Percentiles rank a stretch among this genome's conserved stretches.
phyloP scores from a whole-genome alignment of 225 moss, liverwort and hornwort genomes.

The Bryoerythrophyllum caledonicum region DNA sequence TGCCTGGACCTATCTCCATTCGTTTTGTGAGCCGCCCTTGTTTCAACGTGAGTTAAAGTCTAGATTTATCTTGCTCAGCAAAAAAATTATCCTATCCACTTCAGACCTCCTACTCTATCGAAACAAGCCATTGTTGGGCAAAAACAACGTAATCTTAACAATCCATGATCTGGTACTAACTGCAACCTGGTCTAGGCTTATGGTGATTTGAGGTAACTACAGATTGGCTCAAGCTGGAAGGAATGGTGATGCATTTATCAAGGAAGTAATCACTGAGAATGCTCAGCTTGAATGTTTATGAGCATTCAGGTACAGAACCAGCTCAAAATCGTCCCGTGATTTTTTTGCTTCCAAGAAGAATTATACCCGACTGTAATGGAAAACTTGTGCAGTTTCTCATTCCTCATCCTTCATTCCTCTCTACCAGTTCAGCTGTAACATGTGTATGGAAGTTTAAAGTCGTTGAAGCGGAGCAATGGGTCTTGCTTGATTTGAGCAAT shows the following conservation, averaged over 20 bases:
- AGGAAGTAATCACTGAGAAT: slow-evolving; percentile 39
- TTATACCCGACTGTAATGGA: no score
- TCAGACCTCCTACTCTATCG: background rate
- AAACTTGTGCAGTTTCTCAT: no score
- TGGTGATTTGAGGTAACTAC: slow-evolving; percentile 46
- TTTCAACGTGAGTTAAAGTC: slow-evolving; percentile 73
- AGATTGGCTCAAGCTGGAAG: slow-evolving; percentile 59
- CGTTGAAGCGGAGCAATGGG: no score
- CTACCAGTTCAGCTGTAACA: no score
- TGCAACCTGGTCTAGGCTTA: background rate
- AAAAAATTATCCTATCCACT: slow-evolving; percentile 30
- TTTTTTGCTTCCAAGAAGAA: no score
- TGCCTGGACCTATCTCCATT: slow-evolving; percentile 48
- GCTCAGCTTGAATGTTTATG: no score
- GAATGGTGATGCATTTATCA: slow-evolving; percentile 34
- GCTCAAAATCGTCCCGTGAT: no score
- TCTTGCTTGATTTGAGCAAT: no score
- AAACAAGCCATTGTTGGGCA: background rate
- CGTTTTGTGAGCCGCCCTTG: slow-evolving; percentile 59
- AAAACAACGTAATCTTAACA: background rate
- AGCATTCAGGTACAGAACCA: no score
- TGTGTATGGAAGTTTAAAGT: no score
- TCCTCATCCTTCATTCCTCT: no score
- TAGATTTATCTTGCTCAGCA: slow-evolving; percentile 60
- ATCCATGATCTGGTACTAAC: background rate